Base-by-base conservation (phyloP, 2,329 filamentous ascomycete genomes). In the Claviceps sp. region DNA sequence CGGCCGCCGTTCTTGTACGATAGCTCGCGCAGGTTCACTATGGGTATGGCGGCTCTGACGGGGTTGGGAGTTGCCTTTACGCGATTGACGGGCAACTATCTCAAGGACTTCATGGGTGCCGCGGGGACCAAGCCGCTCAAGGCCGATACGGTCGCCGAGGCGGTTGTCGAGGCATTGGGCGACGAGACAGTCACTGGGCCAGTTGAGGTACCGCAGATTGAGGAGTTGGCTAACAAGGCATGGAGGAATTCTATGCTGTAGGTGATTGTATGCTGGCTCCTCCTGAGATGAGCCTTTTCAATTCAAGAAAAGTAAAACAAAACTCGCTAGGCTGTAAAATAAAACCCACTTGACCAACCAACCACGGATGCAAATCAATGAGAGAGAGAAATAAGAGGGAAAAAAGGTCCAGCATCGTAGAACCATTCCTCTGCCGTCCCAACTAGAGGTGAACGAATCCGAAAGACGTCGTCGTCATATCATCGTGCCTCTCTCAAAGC, bases 401-500 rank as follows among this genome's bases (percentile, higher is more conserved):
- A 24, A 37, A 37, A 47, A 47, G 13, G 11, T 14, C 9, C 14
- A 30, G 16, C 14, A 46, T 18, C 16, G 30, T 4, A 18, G 18
- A 7, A 30, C 18, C 24, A 34, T 30, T 14, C 7, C 24, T 26
- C 14, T 7, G 14, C 37, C 37, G 9, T 20, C 30, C 30, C n/a
- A 22, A 22, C 9, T 37, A 5, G 11, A 16, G 26, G 4, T 37
- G 2, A 2, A 34, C 14, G 9, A 14, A 5, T 9, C 9, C 18
- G 18, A 34, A 46, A 18, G 9, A n/a, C 8, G 2, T 26, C 49
- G 51, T 37, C 56, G 50, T 57, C 51, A 97, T 67, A 97, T 93
- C 79, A 94, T 94, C 3, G 93, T 97, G 18, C 93, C 93, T 57
- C 93, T 81, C 77, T 98, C 93, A 67, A 98, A 98, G 68, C 86